Evolutionary conservation across 225 moss, liverwort and hornwort species (phyloP), one percentile per base, ranked within the genome.

Genomic region (Neckera pumila): DNA sequence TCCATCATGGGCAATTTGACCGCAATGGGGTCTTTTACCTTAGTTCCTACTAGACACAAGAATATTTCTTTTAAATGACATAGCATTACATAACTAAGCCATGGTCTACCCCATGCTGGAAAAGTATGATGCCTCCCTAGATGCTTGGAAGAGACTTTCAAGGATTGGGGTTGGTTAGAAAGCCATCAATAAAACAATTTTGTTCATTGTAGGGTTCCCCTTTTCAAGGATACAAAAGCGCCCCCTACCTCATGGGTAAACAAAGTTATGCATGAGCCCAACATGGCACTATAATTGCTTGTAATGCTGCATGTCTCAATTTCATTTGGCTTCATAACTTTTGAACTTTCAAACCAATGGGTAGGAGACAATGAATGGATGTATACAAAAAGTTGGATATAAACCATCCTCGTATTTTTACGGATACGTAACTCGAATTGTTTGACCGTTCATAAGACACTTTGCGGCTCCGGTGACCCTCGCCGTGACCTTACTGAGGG

Each of bases 91-190:
- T 47, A 74, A 45, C 11, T 8, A 45, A 0, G 2, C 30, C 47
- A 26, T 42, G 16, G 9, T 26, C 71, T 5, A 27, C 5, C 1
- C 9, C 5, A 11, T 19, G 2, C 1, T 30, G 0, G 1, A 3
- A 47, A 74, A 30, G 11, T 45, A 45, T 74, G 4, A 28, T 28
- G 6, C 3, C 17, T 73, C 6, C 10, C 1, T 30, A 28, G 9
- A 28, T 73, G 45, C 43, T 1, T 17, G 1, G 6, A 6, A 73
- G 11, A 31, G 6, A 18, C 47, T 47, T 47, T 47, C 11, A 31
- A 74, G 4, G 28, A 31, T 47, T 19, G 7, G 7, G 1, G 4
- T 47, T 31, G 31, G 19, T 0, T 19, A 4, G 31, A 74, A 7
- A 74, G 1, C 11, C 47, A 18, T 73, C 11, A 73, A 73, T 28